Conservation (phyloP, 1,284 basidiomycete genomes). For the Ceraceosorus bombacis region DNA sequence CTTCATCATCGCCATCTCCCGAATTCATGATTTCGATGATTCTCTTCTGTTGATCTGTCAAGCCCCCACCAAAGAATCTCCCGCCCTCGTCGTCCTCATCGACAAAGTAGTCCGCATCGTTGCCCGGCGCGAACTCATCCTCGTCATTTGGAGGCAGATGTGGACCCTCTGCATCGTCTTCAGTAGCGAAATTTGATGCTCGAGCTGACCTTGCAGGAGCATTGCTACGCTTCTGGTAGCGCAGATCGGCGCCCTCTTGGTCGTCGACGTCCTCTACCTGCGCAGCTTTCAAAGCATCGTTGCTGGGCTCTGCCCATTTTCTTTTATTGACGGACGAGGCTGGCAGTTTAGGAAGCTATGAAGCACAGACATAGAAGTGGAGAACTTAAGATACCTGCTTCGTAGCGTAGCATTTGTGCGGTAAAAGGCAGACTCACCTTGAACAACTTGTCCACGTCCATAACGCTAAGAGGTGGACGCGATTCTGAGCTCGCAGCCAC, state of each 20-base stretch:
- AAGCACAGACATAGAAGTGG: neutral
- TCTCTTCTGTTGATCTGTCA: slow-evolving; percentile 37
- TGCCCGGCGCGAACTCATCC: slow-evolving; percentile 15
- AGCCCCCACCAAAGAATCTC: slow-evolving; percentile 43
- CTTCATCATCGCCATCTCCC: slow-evolving; percentile 8
- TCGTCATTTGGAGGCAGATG: slow-evolving; percentile 6
- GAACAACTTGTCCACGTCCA: slow-evolving; percentile 47
- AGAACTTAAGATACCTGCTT: neutral
- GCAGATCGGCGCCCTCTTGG: neutral
- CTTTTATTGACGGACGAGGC: slow-evolving; percentile 40
- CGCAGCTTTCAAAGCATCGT: slow-evolving; percentile 14
- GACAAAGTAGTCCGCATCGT: slow-evolving; percentile 22
- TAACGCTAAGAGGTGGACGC: slow-evolving; percentile 4
- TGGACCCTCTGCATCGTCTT: slow-evolving; percentile 13
- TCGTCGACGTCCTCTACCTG: slow-evolving; percentile 10
- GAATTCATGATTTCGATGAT: slow-evolving; percentile 40
- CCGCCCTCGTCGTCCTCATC: slow-evolving; percentile 45
- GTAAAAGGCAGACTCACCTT: slow-evolving; percentile 18
- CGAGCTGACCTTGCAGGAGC: slow-evolving; percentile 16
- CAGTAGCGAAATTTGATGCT: neutral
- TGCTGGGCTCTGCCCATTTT: slow-evolving; percentile 31
- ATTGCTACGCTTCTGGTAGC: slow-evolving; percentile 6
- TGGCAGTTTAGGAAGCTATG: slow-evolving; percentile 35
- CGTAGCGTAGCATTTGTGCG: neutral
- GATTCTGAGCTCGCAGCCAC: neutral